Percentiles rank a stretch among this genome's conserved stretches.
Evolutionary conservation across 2,329 filamentous ascomycete genomes (phyloP).

Genomic region (Botrytis fabae): DNA sequence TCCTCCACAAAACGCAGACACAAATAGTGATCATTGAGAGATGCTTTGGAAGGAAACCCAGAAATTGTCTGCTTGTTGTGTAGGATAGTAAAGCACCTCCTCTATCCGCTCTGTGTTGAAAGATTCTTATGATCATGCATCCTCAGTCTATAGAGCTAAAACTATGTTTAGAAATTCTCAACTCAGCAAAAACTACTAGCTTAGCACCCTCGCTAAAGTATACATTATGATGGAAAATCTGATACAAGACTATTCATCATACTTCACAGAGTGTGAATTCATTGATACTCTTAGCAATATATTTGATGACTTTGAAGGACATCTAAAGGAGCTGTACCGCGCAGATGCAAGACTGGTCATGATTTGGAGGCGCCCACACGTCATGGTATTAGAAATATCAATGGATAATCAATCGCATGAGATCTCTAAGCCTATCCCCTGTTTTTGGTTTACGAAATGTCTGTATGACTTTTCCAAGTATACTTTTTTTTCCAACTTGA

Average conservation of each 20-base stretch:
- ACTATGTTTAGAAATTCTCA: neutral
- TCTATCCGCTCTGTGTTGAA: neutral
- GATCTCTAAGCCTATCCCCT: neutral
- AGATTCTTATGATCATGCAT: neutral
- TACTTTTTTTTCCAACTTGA: no score
- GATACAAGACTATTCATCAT: neutral
- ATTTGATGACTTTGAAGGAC: neutral
- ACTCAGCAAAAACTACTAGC: neutral
- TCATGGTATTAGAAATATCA: neutral
- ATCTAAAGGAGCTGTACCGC: neutral
- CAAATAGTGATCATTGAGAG: neutral
- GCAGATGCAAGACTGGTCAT: neutral
- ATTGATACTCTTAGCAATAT: rapidly evolving
- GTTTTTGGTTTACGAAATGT: neutral
- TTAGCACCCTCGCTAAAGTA: neutral
- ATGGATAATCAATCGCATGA: no score
- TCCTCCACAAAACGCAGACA: neutral
- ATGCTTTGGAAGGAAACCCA: neutral
- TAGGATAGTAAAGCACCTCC: rapidly evolving
- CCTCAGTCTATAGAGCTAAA: neutral
- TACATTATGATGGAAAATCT: neutral
- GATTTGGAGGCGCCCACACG: neutral
- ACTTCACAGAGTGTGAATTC: no score
- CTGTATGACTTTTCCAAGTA: neutral
- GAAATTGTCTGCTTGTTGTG: neutral